phyloP scores from a whole-genome alignment of 2,329 filamentous ascomycete species.

The Diplodia sapinea region DNA sequence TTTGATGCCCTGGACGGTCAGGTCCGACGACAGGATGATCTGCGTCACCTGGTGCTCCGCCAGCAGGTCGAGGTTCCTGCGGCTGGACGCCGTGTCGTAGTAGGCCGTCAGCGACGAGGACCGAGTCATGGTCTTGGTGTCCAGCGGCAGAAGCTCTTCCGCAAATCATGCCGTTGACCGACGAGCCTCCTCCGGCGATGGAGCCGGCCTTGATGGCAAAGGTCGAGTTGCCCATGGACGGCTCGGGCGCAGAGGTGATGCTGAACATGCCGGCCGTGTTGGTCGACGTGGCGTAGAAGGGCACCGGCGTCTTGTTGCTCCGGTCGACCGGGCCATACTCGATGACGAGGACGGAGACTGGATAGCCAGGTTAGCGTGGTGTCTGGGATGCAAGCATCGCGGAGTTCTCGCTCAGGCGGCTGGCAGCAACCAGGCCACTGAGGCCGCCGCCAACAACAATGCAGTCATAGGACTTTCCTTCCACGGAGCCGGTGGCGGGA shows the following conservation, averaged over 20 bases:
- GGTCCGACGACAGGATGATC: slow-evolving; percentile 28
- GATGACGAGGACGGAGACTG: slow-evolving; percentile 34
- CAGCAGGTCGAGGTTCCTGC: slow-evolving; percentile 30
- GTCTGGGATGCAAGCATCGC: no score
- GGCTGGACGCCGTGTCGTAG: slow-evolving; percentile 34
- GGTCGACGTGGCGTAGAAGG: slow-evolving; percentile 13
- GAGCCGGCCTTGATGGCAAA: slow-evolving; percentile 44
- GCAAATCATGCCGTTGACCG: slow-evolving; percentile 46
- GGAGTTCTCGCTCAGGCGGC: slow-evolving; percentile 42
- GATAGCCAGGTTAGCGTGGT: background rate
- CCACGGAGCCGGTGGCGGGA: background rate
- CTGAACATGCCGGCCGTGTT: slow-evolving; percentile 23
- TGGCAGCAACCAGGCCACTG: slow-evolving; percentile 40
- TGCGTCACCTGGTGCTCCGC: slow-evolving; percentile 32
- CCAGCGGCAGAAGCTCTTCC: slow-evolving; percentile 39
- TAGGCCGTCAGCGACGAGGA: slow-evolving; percentile 25
- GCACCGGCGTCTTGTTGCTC: slow-evolving; percentile 39
- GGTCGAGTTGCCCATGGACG: slow-evolving; percentile 36
- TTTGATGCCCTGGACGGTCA: slow-evolving; percentile 12
- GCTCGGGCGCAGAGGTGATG: slow-evolving; percentile 40
- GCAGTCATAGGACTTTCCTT: slow-evolving; percentile 38
- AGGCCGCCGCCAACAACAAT: slow-evolving; percentile 39
- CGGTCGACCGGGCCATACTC: slow-evolving; percentile 43
- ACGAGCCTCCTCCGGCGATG: slow-evolving; percentile 46
- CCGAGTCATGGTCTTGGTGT: slow-evolving; percentile 30